These are phyloP conservation scores for Clonostachys solani DNA, from an alignment of 2,329 filamentous ascomycete genomes.

Conservation along the genomic window DNA sequence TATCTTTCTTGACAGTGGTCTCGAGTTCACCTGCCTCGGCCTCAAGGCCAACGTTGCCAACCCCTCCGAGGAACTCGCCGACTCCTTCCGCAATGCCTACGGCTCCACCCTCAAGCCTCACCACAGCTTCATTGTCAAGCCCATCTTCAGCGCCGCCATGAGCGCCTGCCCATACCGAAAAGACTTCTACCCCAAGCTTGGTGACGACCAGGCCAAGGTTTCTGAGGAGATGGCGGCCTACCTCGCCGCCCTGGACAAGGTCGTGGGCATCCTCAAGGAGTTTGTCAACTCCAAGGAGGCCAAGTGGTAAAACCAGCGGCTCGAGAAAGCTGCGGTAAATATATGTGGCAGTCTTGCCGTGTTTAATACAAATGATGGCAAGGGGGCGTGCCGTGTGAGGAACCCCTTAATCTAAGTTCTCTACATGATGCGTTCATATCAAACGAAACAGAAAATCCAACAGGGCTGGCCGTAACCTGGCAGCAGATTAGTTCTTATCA, in stretches of 20 bases:
- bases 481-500: no score
- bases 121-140: constrained; percentile 87
- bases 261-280: constrained; percentile 69
- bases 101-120: constrained; percentile 82
- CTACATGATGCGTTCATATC: no score
- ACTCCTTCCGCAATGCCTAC: constrained; percentile 86
- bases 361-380: no score
- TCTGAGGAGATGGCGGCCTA: constrained; percentile 62
- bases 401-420: no score
- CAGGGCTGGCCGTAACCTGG: no score
- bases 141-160: constrained; percentile 91
- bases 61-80: constrained; percentile 68
- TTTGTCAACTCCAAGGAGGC: constrained; percentile 53
- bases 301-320: constrained; percentile 41
- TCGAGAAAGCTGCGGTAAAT: no score
- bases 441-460: no score
- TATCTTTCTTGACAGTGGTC: constrained; percentile 53
- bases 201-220: constrained; percentile 60
- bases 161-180: constrained; percentile 86
- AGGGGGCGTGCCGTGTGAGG: no score
- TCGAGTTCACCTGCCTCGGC: constrained; percentile 88
- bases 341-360: no score
- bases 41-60: constrained; percentile 73
- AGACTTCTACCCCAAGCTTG: constrained; percentile 89
- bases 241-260: constrained; percentile 72